Percentiles rank a stretch among this genome's conserved stretches.
Evolutionary conservation across 176 grass and related monocot species (phyloP).

Genomic region (Carex myosuroides): DNA sequence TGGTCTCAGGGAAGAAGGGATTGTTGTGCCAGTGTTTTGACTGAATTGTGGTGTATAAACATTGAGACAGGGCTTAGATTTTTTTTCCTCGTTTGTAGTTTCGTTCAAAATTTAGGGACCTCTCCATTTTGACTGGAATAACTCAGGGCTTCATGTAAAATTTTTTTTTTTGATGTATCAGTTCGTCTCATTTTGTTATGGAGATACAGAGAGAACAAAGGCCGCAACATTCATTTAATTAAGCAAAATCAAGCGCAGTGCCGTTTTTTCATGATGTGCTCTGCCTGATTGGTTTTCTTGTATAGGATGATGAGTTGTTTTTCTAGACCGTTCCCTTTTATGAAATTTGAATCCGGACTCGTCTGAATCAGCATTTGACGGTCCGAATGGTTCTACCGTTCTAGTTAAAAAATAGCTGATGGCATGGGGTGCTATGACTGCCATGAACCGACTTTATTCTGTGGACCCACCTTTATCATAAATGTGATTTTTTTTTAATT

Average conservation of each 20-base stretch:
- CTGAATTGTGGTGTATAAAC: conserved; percentile 29
- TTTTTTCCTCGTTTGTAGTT: not conserved
- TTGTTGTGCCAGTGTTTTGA: not conserved
- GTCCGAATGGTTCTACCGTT: not conserved
- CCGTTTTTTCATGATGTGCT: not conserved
- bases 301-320: not conserved
- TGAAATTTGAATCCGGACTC: not conserved
- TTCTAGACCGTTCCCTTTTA: not conserved
- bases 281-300: not conserved
- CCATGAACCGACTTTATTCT: not conserved
- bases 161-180: conserved; percentile 1
- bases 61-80: conserved; percentile 12
- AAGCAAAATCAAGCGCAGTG: not conserved
- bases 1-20: not conserved
- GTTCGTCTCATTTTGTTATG: conserved; percentile 18
- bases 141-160: conserved; percentile 7
- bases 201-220: conserved; percentile 11
- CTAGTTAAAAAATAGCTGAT: not conserved
- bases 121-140: conserved; percentile 18
- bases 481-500: too few relatives aligned
- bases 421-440: not conserved
- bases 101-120: not conserved
- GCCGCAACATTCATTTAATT: conserved; percentile 13
- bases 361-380: not conserved
- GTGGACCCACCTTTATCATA: too few relatives aligned